Evolutionary conservation across 2,329 filamentous ascomycete genomes (phyloP).

Genomic region (Neonectria hederae): DNA sequence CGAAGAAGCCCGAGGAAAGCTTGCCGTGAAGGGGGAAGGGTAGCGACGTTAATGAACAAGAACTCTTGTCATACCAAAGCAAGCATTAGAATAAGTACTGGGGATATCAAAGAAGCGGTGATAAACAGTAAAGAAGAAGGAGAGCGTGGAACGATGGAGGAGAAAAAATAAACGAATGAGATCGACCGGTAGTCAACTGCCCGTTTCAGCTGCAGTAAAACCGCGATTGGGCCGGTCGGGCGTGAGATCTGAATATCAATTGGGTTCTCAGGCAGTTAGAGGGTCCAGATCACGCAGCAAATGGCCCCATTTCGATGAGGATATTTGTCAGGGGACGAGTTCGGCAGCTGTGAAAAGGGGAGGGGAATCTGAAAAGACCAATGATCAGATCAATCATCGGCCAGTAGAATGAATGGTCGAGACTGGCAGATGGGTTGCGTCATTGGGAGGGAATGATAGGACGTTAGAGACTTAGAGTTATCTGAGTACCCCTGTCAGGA

Average conservation of each 20-base stretch:
- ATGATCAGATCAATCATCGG: neutral
- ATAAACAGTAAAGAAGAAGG: neutral
- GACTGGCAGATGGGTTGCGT: conserved; percentile 33
- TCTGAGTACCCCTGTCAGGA: conserved; percentile 12
- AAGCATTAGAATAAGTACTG: neutral
- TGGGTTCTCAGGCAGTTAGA: conserved; percentile 6
- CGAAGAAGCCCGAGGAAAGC: neutral
- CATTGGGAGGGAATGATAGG: conserved; percentile 25
- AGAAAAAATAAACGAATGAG: conserved; percentile 23
- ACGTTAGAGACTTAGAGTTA: neutral
- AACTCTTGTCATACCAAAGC: neutral
- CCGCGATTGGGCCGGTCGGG: conserved; percentile 20
- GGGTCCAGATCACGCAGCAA: conserved; percentile 17
- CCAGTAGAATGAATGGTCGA: conserved; percentile 10
- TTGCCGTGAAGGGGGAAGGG: neutral
- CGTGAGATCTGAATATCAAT: conserved; percentile 8
- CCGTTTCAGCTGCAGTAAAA: conserved; percentile 31
- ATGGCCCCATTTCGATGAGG: conserved; percentile 23
- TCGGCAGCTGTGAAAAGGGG: conserved; percentile 24
- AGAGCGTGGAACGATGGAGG: conserved; percentile 1
- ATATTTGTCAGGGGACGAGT: conserved; percentile 13
- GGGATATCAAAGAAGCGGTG: neutral
- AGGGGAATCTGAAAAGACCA: conserved; percentile 7
- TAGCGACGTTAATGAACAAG: neutral
- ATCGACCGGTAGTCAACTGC: conserved; percentile 25